These are phyloP conservation scores for Magnolia kwangsiensis DNA, from an alignment of 164 flowering plant species.

Conservation along the genomic window DNA sequence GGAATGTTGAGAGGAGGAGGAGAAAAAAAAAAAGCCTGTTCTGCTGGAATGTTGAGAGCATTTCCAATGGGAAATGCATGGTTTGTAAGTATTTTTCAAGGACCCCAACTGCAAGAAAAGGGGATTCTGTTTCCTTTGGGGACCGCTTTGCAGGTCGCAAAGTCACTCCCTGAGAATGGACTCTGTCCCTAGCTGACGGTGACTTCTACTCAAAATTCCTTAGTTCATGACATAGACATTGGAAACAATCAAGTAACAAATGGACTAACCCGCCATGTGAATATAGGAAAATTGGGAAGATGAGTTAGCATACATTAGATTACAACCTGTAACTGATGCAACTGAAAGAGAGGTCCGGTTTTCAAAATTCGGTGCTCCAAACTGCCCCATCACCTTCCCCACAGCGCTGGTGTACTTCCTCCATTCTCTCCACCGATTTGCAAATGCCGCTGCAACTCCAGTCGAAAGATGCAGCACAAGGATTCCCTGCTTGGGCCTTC, in stretches of 20 bases:
- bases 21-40: too few relatives aligned
- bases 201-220: background rate
- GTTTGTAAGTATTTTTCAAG: too few relatives aligned
- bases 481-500: conserved; percentile 89
- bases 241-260: background rate
- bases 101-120: too few relatives aligned
- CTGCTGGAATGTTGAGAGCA: too few relatives aligned
- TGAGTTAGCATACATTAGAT: background rate
- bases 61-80: too few relatives aligned
- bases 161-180: too few relatives aligned
- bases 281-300: conserved; percentile 1
- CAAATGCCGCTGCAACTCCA: conserved; percentile 98
- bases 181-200: background rate
- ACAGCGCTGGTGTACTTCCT: conserved; percentile 73
- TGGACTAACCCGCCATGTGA: background rate
- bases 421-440: conserved; percentile 84
- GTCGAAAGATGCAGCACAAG: conserved; percentile 92
- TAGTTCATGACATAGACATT: background rate
- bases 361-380: conserved; percentile 68
- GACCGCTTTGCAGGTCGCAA: too few relatives aligned
- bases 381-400: conserved; percentile 85
- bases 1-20: too few relatives aligned
- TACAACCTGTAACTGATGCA: conserved; percentile 1
- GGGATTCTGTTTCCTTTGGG: too few relatives aligned
- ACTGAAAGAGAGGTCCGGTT: background rate